Evolutionary conservation across 352 stramenopile species (phyloP).

Genomic region (Globisporangium megalacanthum): DNA sequence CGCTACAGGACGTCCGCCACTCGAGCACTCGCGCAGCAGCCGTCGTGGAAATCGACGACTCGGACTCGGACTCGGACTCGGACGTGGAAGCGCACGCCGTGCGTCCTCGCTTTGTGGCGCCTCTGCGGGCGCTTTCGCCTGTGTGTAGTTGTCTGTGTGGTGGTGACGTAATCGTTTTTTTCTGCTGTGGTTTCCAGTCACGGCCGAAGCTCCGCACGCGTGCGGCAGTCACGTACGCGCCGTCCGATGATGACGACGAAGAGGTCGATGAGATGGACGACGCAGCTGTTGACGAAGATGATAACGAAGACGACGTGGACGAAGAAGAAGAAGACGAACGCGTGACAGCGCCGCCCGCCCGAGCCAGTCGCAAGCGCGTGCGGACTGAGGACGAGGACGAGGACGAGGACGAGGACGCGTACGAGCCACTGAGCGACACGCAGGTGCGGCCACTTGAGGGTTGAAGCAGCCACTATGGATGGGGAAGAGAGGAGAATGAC

Average conservation of each 20-base stretch:
- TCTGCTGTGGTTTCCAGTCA: slow-evolving; percentile 1
- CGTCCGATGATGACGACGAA: slow-evolving; percentile 22
- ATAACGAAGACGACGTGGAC: slow-evolving; percentile 15
- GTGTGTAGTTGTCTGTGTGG: background rate
- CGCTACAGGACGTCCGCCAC: slow-evolving; percentile 5
- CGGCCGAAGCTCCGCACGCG: slow-evolving; percentile 25
- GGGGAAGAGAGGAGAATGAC: no score
- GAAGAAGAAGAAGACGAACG: slow-evolving; percentile 20
- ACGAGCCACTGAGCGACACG: slow-evolving; percentile 9
- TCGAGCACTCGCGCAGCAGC: slow-evolving; percentile 1
- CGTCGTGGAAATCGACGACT: slow-evolving; percentile 15
- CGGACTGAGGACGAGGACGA: slow-evolving; percentile 7
- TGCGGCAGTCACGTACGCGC: slow-evolving; percentile 5
- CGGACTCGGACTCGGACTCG: slow-evolving; percentile 19
- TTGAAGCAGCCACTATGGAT: background rate
- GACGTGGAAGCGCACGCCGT: slow-evolving; percentile 1
- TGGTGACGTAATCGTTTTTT: background rate
- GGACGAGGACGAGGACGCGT: slow-evolving; percentile 11
- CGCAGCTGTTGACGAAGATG: slow-evolving; percentile 27
- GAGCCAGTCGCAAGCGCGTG: slow-evolving; percentile 31
- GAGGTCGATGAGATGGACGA: slow-evolving; percentile 16
- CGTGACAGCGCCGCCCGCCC: background rate
- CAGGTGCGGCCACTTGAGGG: slow-evolving; percentile 4
- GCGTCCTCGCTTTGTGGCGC: background rate
- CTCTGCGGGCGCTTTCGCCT: background rate